A percentile compares a stretch with the other conserved stretches of the same genome.
Evolutionary conservation across 768 basidiomycete species (phyloP).

Genomic region (Dendrothele bispora): DNA sequence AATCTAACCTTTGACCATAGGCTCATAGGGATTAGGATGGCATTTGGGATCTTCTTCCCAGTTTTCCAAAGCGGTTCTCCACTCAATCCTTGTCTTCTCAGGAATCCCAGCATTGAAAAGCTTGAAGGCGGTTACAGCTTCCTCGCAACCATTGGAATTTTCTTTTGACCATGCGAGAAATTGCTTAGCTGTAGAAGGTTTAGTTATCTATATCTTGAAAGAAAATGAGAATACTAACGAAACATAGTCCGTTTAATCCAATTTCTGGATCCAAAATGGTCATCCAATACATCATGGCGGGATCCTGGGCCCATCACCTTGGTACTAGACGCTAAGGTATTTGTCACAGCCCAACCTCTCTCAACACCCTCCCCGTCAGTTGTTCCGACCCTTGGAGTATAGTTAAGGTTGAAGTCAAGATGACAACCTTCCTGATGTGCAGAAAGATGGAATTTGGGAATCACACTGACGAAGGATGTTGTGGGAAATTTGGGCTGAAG

Average conservation of each 20-base stretch:
- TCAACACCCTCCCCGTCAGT: conserved; percentile 36
- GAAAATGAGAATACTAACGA: no score
- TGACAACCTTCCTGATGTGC: conserved; percentile 29
- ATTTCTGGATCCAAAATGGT: conserved; percentile 26
- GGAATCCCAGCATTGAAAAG: no score
- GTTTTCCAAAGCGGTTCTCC: no score
- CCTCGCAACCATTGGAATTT: no score
- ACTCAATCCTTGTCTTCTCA: no score
- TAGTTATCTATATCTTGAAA: no score
- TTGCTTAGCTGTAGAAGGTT: no score
- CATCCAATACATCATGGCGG: conserved; percentile 28
- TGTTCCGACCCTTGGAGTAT: conserved; percentile 17
- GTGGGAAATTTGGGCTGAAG: background rate
- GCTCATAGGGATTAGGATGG: background rate
- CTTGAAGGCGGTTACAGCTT: no score
- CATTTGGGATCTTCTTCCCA: no score
- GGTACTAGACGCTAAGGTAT: conserved; percentile 22
- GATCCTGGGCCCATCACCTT: conserved; percentile 32
- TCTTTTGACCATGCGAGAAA: no score
- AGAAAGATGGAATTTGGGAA: conserved; percentile 39
- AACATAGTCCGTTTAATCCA: conserved; percentile 25
- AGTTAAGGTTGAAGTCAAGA: conserved; percentile 27
- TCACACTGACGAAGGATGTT: conserved; percentile 2
- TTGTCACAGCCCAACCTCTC: conserved; percentile 25
- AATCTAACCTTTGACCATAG: background rate